Percentiles rank a stretch among this genome's conserved stretches.
phyloP scores from a whole-genome alignment of 805 yeast genomes.

The Candida ficus region DNA sequence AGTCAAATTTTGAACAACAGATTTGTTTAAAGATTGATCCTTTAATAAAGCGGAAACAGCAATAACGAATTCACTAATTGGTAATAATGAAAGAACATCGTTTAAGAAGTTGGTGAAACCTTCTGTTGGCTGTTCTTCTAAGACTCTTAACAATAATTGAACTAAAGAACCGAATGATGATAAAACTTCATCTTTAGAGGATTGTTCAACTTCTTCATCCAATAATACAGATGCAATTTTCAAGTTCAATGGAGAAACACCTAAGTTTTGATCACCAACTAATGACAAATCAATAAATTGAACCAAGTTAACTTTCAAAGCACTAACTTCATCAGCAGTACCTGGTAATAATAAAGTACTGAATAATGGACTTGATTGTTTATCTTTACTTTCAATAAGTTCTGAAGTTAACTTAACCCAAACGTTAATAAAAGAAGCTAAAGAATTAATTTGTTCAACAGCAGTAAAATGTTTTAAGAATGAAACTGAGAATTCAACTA shows the following conservation, averaged over 20 bases:
- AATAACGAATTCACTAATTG: slow-evolving; percentile 65
- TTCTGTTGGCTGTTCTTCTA: slow-evolving; percentile 20
- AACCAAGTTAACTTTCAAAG: slow-evolving; percentile 46
- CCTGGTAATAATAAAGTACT: slow-evolving; percentile 53
- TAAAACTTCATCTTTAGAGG: slow-evolving; percentile 8
- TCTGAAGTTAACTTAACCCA: slow-evolving; percentile 42
- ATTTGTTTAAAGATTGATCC: slow-evolving; percentile 30
- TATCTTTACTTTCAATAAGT: slow-evolving; percentile 19
- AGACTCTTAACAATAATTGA: slow-evolving; percentile 14
- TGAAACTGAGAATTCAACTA: slow-evolving; percentile 67
- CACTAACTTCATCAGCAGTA: slow-evolving; percentile 41
- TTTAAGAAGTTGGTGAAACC: slow-evolving; percentile 47
- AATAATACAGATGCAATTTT: slow-evolving; percentile 48
- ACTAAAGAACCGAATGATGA: slow-evolving; percentile 19
- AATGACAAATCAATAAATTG: slow-evolving; percentile 46
- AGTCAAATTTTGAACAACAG: slow-evolving; percentile 57
- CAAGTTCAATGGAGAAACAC: slow-evolving; percentile 45
- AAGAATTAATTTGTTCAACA: slow-evolving; percentile 57
- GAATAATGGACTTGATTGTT: slow-evolving; percentile 51
- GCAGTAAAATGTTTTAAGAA: slow-evolving; percentile 67
- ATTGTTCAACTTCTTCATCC: slow-evolving; percentile 28
- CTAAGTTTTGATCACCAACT: slow-evolving; percentile 30
- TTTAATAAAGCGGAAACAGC: slow-evolving; percentile 45
- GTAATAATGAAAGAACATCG: slow-evolving; percentile 62
- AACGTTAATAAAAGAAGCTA: slow-evolving; percentile 44